These are phyloP conservation scores for Auxenochlorella pyrenoidosa DNA, from an alignment of 139 green algal species.

Conservation along the genomic window DNA sequence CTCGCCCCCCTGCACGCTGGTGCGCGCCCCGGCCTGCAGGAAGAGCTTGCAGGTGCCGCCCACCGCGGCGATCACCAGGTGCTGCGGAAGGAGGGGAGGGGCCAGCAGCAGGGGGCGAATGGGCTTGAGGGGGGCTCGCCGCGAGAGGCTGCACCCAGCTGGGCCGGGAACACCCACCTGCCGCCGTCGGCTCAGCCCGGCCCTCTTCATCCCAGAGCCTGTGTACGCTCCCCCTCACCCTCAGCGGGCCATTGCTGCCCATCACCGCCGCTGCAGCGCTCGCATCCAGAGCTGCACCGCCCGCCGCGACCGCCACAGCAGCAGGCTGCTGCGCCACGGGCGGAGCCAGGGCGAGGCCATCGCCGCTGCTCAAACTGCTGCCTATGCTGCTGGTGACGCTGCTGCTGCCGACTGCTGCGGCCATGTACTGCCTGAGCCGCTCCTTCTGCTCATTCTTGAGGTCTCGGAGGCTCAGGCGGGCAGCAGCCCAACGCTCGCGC, in stretches of 20 bases:
- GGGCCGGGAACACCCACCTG: too few species aligned
- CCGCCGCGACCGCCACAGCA: neutral
- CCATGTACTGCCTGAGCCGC: conserved; percentile 28
- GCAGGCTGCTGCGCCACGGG: neutral
- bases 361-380: neutral
- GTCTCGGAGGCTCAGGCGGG: conserved; percentile 16
- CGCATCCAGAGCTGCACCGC: neutral
- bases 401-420: neutral
- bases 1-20: conserved; percentile 42
- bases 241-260: conserved; percentile 6
- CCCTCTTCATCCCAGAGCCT: too few species aligned
- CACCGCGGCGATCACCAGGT: conserved; percentile 39
- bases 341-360: too few species aligned
- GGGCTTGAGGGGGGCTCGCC: neutral
- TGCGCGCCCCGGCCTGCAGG: conserved; percentile 25
- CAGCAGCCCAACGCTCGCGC: conserved; percentile 16
- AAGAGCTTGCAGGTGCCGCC: conserved; percentile 40
- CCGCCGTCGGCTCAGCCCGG: too few species aligned
- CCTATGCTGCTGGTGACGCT: neutral
- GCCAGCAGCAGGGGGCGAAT: neutral
- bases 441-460: conserved; percentile 38
- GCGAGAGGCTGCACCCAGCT: too few species aligned
- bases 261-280: neutral
- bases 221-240: neutral
- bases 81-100: neutral